Percentiles rank a stretch among this genome's conserved stretches.
Conservation (phyloP, 441 rosid genomes). For the Populus hybrid region DNA sequence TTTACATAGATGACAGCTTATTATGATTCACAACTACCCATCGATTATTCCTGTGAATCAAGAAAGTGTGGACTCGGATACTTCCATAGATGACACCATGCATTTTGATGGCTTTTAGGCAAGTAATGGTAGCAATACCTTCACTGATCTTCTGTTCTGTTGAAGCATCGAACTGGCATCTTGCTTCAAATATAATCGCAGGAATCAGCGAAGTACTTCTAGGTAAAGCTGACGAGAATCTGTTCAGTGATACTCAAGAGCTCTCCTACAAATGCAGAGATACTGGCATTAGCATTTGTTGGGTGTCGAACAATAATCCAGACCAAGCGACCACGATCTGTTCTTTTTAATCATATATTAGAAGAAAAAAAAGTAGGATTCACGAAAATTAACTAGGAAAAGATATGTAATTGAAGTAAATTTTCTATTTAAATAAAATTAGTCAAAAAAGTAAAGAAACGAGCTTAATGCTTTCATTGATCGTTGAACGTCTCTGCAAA, state of each 20-base stretch:
- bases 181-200: neutral
- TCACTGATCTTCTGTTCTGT: neutral
- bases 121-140: neutral
- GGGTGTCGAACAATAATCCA: neutral
- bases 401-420: no score
- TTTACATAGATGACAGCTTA: no score
- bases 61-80: neutral
- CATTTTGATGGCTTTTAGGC: neutral
- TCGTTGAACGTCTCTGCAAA: neutral
- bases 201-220: neutral
- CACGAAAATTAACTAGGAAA: no score
- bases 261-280: no score
- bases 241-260: no score
- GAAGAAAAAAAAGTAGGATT: no score
- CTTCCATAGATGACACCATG: neutral
- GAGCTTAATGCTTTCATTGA: neutral
- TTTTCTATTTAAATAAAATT: no score
- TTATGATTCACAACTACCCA: no score
- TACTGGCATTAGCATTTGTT: neutral
- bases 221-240: no score
- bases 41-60: neutral
- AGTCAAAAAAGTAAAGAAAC: no score
- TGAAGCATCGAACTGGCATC: slow-evolving; percentile 1
- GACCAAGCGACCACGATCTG: neutral
- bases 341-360: no score